Conservation (phyloP, 805 yeast species). For the Lipomyces lipofer region DNA sequence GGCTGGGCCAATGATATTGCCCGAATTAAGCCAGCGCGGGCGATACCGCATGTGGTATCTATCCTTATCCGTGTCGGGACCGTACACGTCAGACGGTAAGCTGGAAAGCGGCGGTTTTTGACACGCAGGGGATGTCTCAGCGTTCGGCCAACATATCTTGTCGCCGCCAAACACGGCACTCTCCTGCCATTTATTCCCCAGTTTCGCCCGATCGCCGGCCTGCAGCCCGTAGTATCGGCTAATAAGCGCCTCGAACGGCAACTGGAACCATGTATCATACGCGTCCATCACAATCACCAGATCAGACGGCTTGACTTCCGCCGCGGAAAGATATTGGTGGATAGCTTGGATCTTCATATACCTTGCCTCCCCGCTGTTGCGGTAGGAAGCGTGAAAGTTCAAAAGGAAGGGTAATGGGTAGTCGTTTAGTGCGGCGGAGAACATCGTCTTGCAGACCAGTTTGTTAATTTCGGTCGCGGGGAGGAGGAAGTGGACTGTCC, state of each 20-base stretch:
- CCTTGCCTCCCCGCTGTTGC: slow-evolving; percentile 29
- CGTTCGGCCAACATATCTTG: slow-evolving; percentile 32
- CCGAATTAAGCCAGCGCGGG: slow-evolving; percentile 26
- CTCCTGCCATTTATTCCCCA: too few species aligned
- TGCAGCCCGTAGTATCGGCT: slow-evolving; percentile 23
- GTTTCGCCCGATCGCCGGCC: slow-evolving; percentile 21
- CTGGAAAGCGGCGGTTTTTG: slow-evolving; percentile 23
- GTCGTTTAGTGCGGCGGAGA: slow-evolving; percentile 29
- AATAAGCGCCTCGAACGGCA: slow-evolving; percentile 23
- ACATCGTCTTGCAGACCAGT: slow-evolving; percentile 27
- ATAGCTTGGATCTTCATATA: slow-evolving; percentile 32
- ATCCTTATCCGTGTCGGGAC: slow-evolving; percentile 26
- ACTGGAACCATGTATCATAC: slow-evolving; percentile 32
- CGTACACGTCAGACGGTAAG: slow-evolving; percentile 20
- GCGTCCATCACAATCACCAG: slow-evolving; percentile 29
- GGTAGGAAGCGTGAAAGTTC: slow-evolving; percentile 21
- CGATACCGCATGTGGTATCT: slow-evolving; percentile 5
- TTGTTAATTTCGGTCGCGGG: slow-evolving; percentile 29
- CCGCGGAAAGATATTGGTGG: slow-evolving; percentile 24
- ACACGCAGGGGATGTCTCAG: slow-evolving; percentile 22
- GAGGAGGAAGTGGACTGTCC: slow-evolving; percentile 25
- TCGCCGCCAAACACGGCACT: slow-evolving; percentile 28
- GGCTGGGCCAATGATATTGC: slow-evolving; percentile 22
- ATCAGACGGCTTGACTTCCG: slow-evolving; percentile 24
- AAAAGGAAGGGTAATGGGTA: slow-evolving; percentile 26